phyloP scores from a whole-genome alignment of 2,329 filamentous ascomycete species.

The Arthroderma sp. region DNA sequence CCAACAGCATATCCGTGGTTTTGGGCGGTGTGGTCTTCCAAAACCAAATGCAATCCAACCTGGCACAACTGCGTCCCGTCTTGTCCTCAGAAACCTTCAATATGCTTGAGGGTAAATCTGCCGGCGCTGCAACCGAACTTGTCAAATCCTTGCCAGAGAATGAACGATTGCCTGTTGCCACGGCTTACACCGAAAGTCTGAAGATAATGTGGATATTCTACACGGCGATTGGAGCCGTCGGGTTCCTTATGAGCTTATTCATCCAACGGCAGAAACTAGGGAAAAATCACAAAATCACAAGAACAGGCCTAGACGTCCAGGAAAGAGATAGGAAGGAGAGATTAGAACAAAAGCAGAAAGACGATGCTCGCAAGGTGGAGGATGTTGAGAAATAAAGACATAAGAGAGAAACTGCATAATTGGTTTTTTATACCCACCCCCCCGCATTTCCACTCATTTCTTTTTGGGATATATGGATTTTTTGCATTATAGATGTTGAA shows the following conservation, averaged over 20 bases:
- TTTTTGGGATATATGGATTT: too few relatives aligned
- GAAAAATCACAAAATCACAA: slow-evolving; percentile 29
- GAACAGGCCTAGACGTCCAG: slow-evolving; percentile 33
- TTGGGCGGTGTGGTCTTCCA: slow-evolving; percentile 41
- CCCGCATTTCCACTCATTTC: too few relatives aligned
- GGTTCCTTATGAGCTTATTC: slow-evolving; percentile 28
- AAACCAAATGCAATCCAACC: slow-evolving; percentile 18
- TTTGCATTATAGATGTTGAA: too few relatives aligned
- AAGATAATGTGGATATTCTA: slow-evolving; percentile 41
- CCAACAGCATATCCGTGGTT: slow-evolving; percentile 45
- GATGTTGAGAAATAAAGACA: slow-evolving; percentile 5
- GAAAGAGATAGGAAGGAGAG: slow-evolving; percentile 28
- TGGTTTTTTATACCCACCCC: too few relatives aligned
- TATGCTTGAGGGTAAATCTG: slow-evolving; percentile 16
- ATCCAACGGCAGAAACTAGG: slow-evolving; percentile 27
- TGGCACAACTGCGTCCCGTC: slow-evolving; percentile 1
- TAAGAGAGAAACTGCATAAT: background rate
- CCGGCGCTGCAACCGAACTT: slow-evolving; percentile 20
- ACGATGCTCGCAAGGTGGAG: slow-evolving; percentile 9
- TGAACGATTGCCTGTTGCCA: slow-evolving; percentile 27
- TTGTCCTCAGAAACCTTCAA: slow-evolving; percentile 2
- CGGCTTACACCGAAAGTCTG: slow-evolving; percentile 30
- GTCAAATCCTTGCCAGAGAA: slow-evolving; percentile 20
- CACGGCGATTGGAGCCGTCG: slow-evolving; percentile 23
- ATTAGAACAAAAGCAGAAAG: slow-evolving; percentile 13